Evolutionary conservation across 1,139 yeast genomes (phyloP), one percentile per base, ranked within the genome.

Genomic region (Groenewaldozyma auringiensis): DNA sequence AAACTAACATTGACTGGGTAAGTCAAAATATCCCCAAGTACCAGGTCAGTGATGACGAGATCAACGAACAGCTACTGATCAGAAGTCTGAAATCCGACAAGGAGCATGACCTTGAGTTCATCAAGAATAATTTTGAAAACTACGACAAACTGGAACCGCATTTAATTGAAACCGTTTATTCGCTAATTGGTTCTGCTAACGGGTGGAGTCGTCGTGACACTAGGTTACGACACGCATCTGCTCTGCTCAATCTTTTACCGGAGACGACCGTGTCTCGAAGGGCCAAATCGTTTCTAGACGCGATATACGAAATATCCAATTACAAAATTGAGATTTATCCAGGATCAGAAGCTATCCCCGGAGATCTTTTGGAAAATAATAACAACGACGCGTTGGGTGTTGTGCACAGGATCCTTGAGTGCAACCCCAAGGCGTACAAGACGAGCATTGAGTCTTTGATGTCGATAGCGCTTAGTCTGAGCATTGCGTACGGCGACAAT

Each of bases 181-280:
- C 47, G 20, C 61, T 58, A 29, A 62, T 52, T 41, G 65, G 61
- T 33, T 37, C 47, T n/a, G 67, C 67, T 1, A 53, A 66, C 1
- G 61, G 61, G 44, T 62, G 64, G 20, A 62, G 56, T 45, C 49
- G 50, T 31, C 49, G 58, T 1, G 47, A 63, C 27, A 65, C 65
- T 2, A 47, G 53, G n/a, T 51, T 64, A 58, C 59, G 56, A 47
- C 50, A 53, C 21, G 68, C 68, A 1, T 45, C 56, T 9, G 43
- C 47, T 2, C 60, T 62, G 37, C 44, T 62, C 21, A 50, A 45
- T 4, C 40, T 53, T 14, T 40, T 60, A 29, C 45, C 38, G 11
- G 29, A 25, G 11, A 25, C 29, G 11, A 6, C 29, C 11, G 29
- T 11, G 11, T 25, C 29, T 6, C 29, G 29, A 8, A 25, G 29